Evolutionary conservation across 495 filamentous ascomycete genomes (phyloP).

Genomic region (Podospora pseudopauciseta): DNA sequence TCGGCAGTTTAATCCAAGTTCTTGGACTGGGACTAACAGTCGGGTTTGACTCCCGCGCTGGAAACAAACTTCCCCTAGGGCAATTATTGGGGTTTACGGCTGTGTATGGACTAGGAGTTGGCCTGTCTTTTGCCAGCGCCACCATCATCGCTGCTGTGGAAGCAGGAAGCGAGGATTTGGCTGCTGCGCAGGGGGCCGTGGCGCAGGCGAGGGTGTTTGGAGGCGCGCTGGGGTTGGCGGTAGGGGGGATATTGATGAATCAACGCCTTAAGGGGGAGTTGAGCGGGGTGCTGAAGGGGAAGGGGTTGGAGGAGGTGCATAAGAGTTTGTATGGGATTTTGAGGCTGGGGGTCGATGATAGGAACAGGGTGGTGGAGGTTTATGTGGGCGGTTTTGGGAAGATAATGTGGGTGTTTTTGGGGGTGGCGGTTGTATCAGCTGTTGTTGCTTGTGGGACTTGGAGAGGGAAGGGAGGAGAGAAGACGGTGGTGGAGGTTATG

Average conservation of each 20-base stretch:
- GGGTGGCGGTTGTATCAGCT: neutral
- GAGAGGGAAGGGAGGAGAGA: neutral
- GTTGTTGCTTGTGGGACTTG: neutral
- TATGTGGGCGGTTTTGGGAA: neutral
- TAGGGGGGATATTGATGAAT: neutral
- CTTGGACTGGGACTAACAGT: slow-evolving; percentile 50
- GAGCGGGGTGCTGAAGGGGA: neutral
- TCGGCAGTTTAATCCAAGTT: slow-evolving; percentile 48
- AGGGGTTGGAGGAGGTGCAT: neutral
- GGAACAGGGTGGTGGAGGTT: neutral
- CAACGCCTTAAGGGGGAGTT: neutral
- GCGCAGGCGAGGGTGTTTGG: slow-evolving; percentile 57
- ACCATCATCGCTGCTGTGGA: slow-evolving; percentile 52
- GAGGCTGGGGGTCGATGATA: neutral
- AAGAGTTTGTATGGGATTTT: neutral
- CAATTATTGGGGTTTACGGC: slow-evolving; percentile 50
- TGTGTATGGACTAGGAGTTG: slow-evolving; percentile 54
- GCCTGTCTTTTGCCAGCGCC: slow-evolving; percentile 47
- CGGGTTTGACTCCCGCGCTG: slow-evolving; percentile 18
- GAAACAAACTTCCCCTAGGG: slow-evolving; percentile 21
- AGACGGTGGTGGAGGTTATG: neutral
- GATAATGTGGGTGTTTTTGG: neutral
- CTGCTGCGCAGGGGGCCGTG: slow-evolving; percentile 53
- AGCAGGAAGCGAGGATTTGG: slow-evolving; percentile 43
- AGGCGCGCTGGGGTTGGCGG: slow-evolving; percentile 51